These are phyloP conservation scores for Ichthyophthirius multifiliis DNA, from an alignment of 169 alveolate species.

Conservation along the genomic window DNA sequence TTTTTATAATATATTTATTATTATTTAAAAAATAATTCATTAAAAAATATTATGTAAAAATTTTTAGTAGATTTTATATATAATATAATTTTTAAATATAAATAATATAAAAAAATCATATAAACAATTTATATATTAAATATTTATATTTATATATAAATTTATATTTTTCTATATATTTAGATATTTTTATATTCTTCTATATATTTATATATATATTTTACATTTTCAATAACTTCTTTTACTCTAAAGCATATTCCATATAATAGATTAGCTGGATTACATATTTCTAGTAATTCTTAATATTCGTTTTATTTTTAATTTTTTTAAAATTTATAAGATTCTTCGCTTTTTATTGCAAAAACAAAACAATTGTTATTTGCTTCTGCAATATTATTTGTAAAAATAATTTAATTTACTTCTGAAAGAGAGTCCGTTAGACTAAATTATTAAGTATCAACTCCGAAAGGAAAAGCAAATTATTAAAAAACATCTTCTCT, in stretches of 20 bases:
- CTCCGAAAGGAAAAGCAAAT: conserved; percentile 10
- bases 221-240: conserved; percentile 9
- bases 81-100: too few species aligned
- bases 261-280: background rate
- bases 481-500: conserved; percentile 6
- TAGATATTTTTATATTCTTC: background rate
- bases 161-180: background rate
- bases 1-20: too few species aligned
- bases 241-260: conserved; percentile 6
- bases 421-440: conserved; percentile 8
- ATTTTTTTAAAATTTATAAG: background rate
- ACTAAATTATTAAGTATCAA: background rate
- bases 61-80: too few species aligned
- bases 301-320: background rate
- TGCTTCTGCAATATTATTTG: conserved; percentile 10
- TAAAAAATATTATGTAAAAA: too few species aligned
- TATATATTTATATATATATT: background rate
- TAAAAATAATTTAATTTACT: background rate
- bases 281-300: conserved; percentile 11
- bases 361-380: conserved; percentile 10
- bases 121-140: too few species aligned
- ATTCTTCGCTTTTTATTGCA: conserved; percentile 8
- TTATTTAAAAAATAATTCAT: too few species aligned
- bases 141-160: background rate
- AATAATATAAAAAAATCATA: too few species aligned